Evolutionary conservation across 768 basidiomycete genomes (phyloP).

Genomic region (Harrya chromipes): DNA sequence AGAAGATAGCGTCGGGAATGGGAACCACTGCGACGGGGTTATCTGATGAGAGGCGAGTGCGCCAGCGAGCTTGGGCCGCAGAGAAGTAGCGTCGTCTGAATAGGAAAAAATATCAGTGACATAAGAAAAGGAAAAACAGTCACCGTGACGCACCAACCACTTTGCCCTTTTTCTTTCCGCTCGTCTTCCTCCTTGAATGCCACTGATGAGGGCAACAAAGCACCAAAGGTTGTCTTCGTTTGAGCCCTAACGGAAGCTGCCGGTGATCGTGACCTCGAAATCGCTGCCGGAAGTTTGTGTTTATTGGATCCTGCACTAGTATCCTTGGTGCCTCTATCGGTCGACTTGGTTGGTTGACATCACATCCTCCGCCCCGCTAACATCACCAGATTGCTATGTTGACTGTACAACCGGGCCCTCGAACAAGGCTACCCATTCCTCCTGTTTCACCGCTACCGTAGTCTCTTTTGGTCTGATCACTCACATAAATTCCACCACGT

Average conservation of each 20-base stretch:
- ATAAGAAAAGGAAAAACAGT: not conserved
- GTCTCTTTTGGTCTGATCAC: too few species aligned
- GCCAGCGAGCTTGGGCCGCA: conserved; percentile 80
- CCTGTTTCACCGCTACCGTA: conserved; percentile 65
- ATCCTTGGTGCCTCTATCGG: conserved; percentile 26
- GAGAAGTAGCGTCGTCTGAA: conserved; percentile 68
- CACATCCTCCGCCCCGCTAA: conserved; percentile 22
- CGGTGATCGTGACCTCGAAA: conserved; percentile 33
- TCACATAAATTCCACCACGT: too few species aligned
- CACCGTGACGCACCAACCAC: conserved; percentile 32
- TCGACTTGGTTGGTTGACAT: conserved; percentile 24
- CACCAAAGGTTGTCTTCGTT: conserved; percentile 55
- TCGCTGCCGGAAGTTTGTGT: conserved; percentile 17
- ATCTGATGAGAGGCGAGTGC: conserved; percentile 70
- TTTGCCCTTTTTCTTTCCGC: conserved; percentile 33
- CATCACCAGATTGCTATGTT: conserved; percentile 6
- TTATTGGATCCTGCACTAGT: conserved; percentile 16
- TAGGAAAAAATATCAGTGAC: not conserved
- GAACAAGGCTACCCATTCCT: conserved; percentile 78
- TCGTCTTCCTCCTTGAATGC: conserved; percentile 58
- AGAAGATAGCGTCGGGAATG: conserved; percentile 67
- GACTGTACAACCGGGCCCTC: conserved; percentile 61
- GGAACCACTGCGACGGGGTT: conserved; percentile 65
- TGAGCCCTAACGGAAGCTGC: conserved; percentile 47
- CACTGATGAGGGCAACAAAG: conserved; percentile 39